These are phyloP conservation scores for Chamaecrista fasciculata DNA, from an alignment of 306 rosid species.

Conservation along the genomic window DNA sequence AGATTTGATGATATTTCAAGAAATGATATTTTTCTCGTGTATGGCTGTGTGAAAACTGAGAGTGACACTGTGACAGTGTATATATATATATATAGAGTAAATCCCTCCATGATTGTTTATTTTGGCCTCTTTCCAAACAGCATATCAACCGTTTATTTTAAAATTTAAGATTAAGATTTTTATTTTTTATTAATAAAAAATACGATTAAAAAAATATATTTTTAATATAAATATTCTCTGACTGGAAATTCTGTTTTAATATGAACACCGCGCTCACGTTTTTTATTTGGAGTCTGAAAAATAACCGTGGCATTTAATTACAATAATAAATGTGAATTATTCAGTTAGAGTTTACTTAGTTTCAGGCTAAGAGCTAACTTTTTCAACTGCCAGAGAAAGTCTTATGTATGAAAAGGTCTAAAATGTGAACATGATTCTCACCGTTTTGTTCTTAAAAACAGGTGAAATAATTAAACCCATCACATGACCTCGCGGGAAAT, in stretches of 20 bases:
- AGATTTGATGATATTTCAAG: background rate
- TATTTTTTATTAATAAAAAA: too few species aligned
- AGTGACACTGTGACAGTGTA: background rate
- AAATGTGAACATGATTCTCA: background rate
- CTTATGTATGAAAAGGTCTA: background rate
- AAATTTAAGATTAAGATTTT: too few species aligned
- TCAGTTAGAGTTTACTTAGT: too few species aligned
- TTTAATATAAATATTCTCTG: too few species aligned
- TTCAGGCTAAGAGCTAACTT: too few species aligned
- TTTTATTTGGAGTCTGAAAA: too few species aligned
- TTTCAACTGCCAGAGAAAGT: background rate
- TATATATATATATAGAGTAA: background rate
- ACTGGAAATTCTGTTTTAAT: too few species aligned
- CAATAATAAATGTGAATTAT: background rate
- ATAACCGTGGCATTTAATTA: background rate
- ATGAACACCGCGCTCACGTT: background rate
- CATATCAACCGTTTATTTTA: conserved; percentile 1
- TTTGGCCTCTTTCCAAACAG: background rate
- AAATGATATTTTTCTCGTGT: background rate
- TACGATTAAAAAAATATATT: too few species aligned
- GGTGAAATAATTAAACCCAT: background rate
- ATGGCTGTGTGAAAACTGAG: background rate
- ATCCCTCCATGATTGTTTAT: background rate
- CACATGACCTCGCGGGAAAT: background rate
- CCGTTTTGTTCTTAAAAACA: background rate